phyloP scores from a whole-genome alignment of 2,329 filamentous ascomycete genomes.

The Cladosporium sp. region DNA sequence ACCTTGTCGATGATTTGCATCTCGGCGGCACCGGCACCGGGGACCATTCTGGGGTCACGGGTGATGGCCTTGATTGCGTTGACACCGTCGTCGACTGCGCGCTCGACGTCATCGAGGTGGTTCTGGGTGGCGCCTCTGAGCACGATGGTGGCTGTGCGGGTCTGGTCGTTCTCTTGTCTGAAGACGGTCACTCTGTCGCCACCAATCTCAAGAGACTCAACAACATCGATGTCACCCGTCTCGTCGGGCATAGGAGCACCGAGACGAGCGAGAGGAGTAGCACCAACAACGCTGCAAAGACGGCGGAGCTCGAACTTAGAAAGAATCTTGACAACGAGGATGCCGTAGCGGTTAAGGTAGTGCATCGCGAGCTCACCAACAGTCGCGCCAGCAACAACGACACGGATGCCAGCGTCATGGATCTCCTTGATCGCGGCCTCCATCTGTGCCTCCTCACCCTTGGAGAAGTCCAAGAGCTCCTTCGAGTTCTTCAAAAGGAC shows the following conservation, averaged over 20 bases:
- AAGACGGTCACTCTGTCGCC: slow-evolving; percentile 98
- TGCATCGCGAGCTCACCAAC: slow-evolving; percentile 94
- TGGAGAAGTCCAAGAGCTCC: slow-evolving; percentile 98
- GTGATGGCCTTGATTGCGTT: slow-evolving; percentile 99
- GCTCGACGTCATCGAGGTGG: slow-evolving; percentile 93
- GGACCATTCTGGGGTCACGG: slow-evolving; percentile 82
- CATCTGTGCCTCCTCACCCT: slow-evolving; percentile 89
- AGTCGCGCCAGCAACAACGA: slow-evolving; percentile 87
- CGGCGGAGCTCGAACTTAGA: slow-evolving; percentile 97
- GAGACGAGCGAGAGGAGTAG: slow-evolving; percentile 89
- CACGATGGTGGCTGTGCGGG: slow-evolving; percentile 88
- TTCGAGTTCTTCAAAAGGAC: slow-evolving; percentile 94
- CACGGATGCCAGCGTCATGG: slow-evolving; percentile 85
- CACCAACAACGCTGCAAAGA: slow-evolving; percentile 91
- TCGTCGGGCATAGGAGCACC: slow-evolving; percentile 99
- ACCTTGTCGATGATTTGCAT: slow-evolving; percentile 90
- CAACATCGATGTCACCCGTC: slow-evolving; percentile 90
- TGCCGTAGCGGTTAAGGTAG: slow-evolving; percentile 96
- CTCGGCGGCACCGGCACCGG: slow-evolving; percentile 90
- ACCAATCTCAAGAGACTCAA: slow-evolving; percentile 96
- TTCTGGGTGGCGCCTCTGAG: slow-evolving; percentile 95
- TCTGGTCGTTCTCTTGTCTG: slow-evolving; percentile 89
- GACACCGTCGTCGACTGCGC: slow-evolving; percentile 94
- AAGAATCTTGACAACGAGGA: slow-evolving; percentile 91
- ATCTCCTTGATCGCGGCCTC: slow-evolving; percentile 92